Evolutionary conservation across 2,329 filamentous ascomycete genomes (phyloP).

Genomic region (Tolypocladium guangdongense): DNA sequence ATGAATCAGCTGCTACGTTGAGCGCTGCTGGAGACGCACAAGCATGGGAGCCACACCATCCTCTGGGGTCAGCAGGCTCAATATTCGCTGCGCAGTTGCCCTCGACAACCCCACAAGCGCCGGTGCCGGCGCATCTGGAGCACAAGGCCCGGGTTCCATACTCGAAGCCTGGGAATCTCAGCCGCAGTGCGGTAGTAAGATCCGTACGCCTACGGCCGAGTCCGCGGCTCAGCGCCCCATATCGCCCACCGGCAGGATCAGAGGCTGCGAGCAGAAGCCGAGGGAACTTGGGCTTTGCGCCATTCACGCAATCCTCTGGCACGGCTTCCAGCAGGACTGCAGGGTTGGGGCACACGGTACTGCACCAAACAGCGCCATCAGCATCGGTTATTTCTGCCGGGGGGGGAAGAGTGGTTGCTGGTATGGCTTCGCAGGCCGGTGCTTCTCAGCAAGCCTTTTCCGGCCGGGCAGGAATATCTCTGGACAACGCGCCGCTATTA

Average conservation of each 20-base stretch:
- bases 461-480: not conserved
- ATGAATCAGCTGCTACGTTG: constrained; percentile 9
- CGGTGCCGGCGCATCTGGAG: constrained; percentile 7
- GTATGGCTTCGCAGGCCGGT: not conserved
- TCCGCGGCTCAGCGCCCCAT: not conserved
- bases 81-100: not conserved
- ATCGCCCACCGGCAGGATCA: not conserved
- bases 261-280: not conserved
- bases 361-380: not conserved
- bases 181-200: not conserved
- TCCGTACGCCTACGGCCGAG: not conserved
- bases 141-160: not conserved
- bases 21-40: constrained; percentile 3
- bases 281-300: not conserved
- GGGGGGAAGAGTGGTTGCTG: not conserved
- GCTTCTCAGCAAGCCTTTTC: not conserved
- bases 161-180: not conserved
- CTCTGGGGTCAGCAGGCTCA: not conserved
- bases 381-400: not conserved
- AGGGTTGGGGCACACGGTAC: not conserved
- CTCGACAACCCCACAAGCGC: constrained; percentile 13
- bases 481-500: not conserved
- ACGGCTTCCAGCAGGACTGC: not conserved
- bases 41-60: not conserved
- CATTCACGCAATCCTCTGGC: not conserved